Percentiles rank a stretch among this genome's conserved stretches.
Evolutionary conservation across 2,329 filamentous ascomycete genomes (phyloP).

Genomic region (Teratosphaeria epicoccoides): DNA sequence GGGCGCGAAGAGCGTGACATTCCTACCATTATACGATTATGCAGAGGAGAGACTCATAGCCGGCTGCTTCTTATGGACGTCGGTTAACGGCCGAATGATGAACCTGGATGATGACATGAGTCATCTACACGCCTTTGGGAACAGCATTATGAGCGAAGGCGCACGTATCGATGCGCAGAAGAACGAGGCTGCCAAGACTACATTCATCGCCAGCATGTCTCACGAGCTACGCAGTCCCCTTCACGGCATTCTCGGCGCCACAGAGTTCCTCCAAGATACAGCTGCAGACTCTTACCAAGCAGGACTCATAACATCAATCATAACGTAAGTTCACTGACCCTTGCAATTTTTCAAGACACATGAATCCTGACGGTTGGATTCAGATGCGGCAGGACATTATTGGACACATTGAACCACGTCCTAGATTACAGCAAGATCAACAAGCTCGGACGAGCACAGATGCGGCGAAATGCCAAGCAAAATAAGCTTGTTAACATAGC

Average conservation of each 20-base stretch:
- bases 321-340: too few relatives aligned
- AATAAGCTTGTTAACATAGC: conserved; percentile 20
- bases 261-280: conserved; percentile 40
- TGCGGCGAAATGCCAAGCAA: conserved; percentile 16
- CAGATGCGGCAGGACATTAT: conserved; percentile 39
- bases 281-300: conserved; percentile 30
- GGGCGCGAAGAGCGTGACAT: conserved; percentile 35
- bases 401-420: conserved; percentile 35
- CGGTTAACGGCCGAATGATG: conserved; percentile 31
- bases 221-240: conserved; percentile 42
- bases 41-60: conserved; percentile 30
- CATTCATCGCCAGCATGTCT: conserved; percentile 41
- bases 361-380: too few relatives aligned
- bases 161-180: conserved; percentile 28
- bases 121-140: conserved; percentile 32
- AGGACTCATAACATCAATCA: conserved; percentile 37
- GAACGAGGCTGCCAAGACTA: conserved; percentile 38
- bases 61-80: conserved; percentile 39
- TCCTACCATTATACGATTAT: conserved; percentile 44
- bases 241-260: conserved; percentile 34
- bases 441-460: conserved; percentile 20
- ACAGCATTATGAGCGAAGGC: conserved; percentile 31
- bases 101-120: conserved; percentile 29
- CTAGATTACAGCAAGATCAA: conserved; percentile 38
- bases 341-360: too few relatives aligned